Base-by-base conservation (phyloP, 2,329 filamentous ascomycete genomes). In the Phialocephala sp. region DNA sequence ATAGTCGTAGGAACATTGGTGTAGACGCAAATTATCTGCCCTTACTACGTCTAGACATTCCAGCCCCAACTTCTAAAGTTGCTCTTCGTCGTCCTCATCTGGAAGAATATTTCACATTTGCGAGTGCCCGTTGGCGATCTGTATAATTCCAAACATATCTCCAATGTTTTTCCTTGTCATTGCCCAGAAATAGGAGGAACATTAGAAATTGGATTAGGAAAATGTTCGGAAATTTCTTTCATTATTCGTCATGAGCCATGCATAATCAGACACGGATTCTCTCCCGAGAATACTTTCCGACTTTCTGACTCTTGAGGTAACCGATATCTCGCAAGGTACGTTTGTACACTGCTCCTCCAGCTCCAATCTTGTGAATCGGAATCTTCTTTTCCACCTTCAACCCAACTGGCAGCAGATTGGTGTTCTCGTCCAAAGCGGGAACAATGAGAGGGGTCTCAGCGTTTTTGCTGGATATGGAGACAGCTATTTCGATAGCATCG, bases 211-310 rank as follows among this genome's bases (percentile, higher is more conserved):
- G 32, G 11, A 39, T 55, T 15, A 62, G 36, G 47, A 57, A 37
- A 56, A 62, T 4, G 47, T 47, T 47, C 50, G 59, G 35, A n/a
- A 22, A 22, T 47, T 41, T 54, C 47, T 18, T 37, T 59, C 45
- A 54, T 59, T 64, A 32, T 32, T 54, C 9, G 11, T 18, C 14
- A 55, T 27, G 8, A 36, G 18, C 32, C 3, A 37, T 14, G 52
- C 18, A 24, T n/a, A 41, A 27, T 80, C 83, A 92, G 73, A 93
- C 81, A 60, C 85, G 78, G 72, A 97, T 88, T 78, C 88, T 87
- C 80, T 97, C 93, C 70, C 94, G 84, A 56, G 91, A 92, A 80
- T 97, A 97, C 71, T 89, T 87, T 63, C 91, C 91, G 68, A 94
- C 90, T 76, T 89, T 89, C 80, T 91, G 91, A 75, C 91, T 92